A percentile compares a stretch with the other conserved stretches of the same genome.
These are phyloP conservation scores for Suhomyces bolitotheri DNA, from an alignment of 1,139 yeast species.

Conservation along the genomic window DNA sequence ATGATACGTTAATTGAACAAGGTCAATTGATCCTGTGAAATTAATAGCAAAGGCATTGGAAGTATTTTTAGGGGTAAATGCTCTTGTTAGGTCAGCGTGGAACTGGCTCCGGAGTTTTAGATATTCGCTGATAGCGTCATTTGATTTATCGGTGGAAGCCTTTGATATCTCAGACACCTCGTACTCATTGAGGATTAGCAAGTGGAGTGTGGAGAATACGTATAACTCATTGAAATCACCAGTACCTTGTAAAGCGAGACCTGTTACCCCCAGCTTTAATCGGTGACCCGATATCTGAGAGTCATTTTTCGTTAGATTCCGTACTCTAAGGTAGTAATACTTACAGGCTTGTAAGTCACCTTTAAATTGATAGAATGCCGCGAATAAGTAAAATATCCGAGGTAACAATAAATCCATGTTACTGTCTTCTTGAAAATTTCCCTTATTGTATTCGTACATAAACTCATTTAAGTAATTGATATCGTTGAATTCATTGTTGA, in stretches of 20 bases:
- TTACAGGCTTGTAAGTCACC: slow-evolving; percentile 40
- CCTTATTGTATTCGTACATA: slow-evolving; percentile 32
- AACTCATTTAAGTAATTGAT: slow-evolving; percentile 32
- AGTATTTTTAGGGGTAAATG: slow-evolving; percentile 17
- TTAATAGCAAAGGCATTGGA: slow-evolving; percentile 23
- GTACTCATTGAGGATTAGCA: slow-evolving; percentile 27
- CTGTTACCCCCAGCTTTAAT: slow-evolving; percentile 23
- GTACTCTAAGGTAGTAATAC: slow-evolving; percentile 36
- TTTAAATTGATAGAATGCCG: slow-evolving; percentile 34
- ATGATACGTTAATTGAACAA: slow-evolving; percentile 16
- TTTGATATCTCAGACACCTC: slow-evolving; percentile 20
- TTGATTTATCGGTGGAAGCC: slow-evolving; percentile 6
- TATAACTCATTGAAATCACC: slow-evolving; percentile 28
- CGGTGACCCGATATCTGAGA: neutral
- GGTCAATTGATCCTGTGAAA: slow-evolving; percentile 20
- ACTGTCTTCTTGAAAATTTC: slow-evolving; percentile 28
- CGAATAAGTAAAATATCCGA: slow-evolving; percentile 38
- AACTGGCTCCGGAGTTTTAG: slow-evolving; percentile 20
- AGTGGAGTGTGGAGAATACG: slow-evolving; percentile 28
- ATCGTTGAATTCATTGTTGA: slow-evolving; percentile 28
- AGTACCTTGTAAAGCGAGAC: slow-evolving; percentile 16
- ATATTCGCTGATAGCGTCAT: slow-evolving; percentile 11
- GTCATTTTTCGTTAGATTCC: slow-evolving; percentile 16
- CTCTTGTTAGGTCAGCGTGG: slow-evolving; percentile 20
- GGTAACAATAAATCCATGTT: slow-evolving; percentile 36